Evolutionary conservation across 2,329 filamentous ascomycete genomes (phyloP), one percentile per base, ranked within the genome.

Genomic region (Cadophora sp.): DNA sequence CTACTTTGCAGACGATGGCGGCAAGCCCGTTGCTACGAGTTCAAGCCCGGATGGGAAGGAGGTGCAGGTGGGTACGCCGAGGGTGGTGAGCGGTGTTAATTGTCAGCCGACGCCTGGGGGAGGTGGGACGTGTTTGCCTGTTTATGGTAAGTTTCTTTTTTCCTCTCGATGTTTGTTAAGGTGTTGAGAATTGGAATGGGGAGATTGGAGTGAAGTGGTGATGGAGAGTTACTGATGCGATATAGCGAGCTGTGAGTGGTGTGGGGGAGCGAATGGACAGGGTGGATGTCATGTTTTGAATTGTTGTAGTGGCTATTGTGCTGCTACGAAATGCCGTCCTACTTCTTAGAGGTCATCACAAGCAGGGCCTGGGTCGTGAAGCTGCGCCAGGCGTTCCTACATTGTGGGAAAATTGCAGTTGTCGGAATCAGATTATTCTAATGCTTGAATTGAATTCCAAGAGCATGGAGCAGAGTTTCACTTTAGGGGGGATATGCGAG

Each of bases 31-130:
- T 14, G 37, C 26, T 26, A 46, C 55, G 11, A 24, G 29, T 22
- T 37, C 34, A 2, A 19, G 34, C 3, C 60, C 67, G 2, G 27
- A 40, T 4, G 55, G 64, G 9, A 55, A 40, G 19, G 62, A 66
- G 19, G 77, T 86, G 26, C 73, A 80, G 9, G 78, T 86, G 27
- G 80, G 81, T 0, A 83, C 83, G 26, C 82, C 83, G 4, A 79
- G 81, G 73, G 79, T 80, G 4, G 78, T 86, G 62, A 55, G 55
- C n/a, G 31, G 77, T 71, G 84, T 83, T 75, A 70, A 77, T 62
- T 81, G 82, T 64, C 71, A 75, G 3, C 67, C 67, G 9, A 68
- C 67, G 5, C 56, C 58, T 37, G 58, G 50, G 14, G 37, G 56
- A 4, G 31, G 29, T 2, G 53, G 61, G 14, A 56, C 40, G 1